Percentiles rank a stretch among this genome's conserved stretches.
Conservation (phyloP, 2,329 filamentous ascomycete genomes). For the Penicillium rolfsii region DNA sequence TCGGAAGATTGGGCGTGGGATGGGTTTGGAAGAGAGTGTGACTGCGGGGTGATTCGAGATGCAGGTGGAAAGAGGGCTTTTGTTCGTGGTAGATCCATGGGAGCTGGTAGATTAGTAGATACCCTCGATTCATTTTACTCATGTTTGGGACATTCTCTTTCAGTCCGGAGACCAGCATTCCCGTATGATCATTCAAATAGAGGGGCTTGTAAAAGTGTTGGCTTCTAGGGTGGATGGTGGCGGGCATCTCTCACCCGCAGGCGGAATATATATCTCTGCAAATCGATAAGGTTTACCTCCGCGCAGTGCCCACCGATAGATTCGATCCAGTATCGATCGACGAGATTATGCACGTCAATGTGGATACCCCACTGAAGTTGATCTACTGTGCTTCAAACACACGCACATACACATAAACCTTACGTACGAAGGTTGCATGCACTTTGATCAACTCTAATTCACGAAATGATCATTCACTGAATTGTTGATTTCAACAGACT, state of each 20-base stretch:
- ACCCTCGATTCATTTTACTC: conserved; percentile 13
- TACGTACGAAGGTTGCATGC: neutral
- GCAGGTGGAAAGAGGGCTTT: neutral
- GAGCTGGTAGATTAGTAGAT: conserved; percentile 12
- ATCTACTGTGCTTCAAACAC: neutral
- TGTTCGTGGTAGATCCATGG: neutral
- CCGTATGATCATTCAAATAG: neutral
- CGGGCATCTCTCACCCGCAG: too few relatives aligned
- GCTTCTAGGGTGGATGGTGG: too few relatives aligned
- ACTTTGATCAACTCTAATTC: neutral
- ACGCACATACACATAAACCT: neutral
- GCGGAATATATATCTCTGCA: too few relatives aligned
- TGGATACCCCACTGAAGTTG: too few relatives aligned
- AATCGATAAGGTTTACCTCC: neutral
- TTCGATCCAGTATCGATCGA: neutral
- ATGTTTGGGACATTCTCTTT: neutral
- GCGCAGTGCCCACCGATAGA: neutral
- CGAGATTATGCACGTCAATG: neutral
- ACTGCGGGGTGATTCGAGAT: neutral
- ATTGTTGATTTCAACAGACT: conserved; percentile 21
- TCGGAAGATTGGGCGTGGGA: conserved; percentile 50
- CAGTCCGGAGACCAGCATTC: neutral
- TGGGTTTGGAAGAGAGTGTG: conserved; percentile 45
- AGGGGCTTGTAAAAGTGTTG: too few relatives aligned
- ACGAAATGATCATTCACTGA: neutral